Conservation (phyloP, 169 alveolate species). For the Perkinsus marinus region DNA sequence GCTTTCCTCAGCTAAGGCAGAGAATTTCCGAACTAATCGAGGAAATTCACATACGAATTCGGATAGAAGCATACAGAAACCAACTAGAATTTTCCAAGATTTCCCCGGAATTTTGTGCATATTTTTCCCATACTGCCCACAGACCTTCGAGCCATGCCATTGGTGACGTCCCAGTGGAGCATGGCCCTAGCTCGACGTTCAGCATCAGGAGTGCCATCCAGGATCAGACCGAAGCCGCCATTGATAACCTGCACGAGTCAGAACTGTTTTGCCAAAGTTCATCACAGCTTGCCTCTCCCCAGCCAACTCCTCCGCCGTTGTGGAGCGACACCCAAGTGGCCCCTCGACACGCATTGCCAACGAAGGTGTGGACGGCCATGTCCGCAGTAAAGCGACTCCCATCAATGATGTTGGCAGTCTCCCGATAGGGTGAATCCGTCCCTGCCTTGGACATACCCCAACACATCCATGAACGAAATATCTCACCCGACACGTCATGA, state of each 20-base stretch:
- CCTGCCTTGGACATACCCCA: neutral
- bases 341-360: constrained; percentile 42
- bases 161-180: constrained; percentile 43
- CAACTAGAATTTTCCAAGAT: too few relatives aligned
- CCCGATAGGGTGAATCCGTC: constrained; percentile 44
- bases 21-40: too few relatives aligned
- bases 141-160: constrained; percentile 42
- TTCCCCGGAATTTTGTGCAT: too few relatives aligned
- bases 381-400: constrained; percentile 44
- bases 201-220: constrained; percentile 45
- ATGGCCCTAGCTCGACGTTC: constrained; percentile 24
- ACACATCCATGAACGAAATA: neutral
- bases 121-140: neutral
- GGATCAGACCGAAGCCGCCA: constrained; percentile 49
- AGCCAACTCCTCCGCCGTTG: constrained; percentile 56
- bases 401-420: constrained; percentile 38
- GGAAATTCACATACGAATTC: too few relatives aligned
- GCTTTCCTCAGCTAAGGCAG: too few relatives aligned
- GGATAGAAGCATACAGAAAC: too few relatives aligned
- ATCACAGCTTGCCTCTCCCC: constrained; percentile 37
- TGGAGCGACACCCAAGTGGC: constrained; percentile 51
- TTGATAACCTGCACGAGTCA: constrained; percentile 7
- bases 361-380: constrained; percentile 39
- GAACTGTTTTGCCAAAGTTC: neutral
- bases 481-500: constrained; percentile 44